These are phyloP conservation scores for Isabelozyma pseudorhagii DNA, from an alignment of 805 yeast species.

Conservation along the genomic window DNA sequence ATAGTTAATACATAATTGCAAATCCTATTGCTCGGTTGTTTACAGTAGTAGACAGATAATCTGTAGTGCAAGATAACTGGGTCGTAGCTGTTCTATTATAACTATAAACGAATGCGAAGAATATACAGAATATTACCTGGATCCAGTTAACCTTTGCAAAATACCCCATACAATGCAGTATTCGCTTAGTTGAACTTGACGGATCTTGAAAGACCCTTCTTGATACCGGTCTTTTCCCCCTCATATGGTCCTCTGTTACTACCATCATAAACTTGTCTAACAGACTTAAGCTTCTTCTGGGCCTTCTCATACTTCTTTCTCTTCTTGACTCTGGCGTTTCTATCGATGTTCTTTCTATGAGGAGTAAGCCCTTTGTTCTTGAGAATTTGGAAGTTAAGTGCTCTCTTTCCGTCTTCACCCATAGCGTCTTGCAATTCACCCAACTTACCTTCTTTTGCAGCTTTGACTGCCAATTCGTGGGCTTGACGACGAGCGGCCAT, in stretches of 20 bases:
- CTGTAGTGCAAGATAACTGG: too few species aligned
- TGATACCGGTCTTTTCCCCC: slow-evolving; percentile 97
- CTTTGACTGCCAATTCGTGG: slow-evolving; percentile 68
- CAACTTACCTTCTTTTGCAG: slow-evolving; percentile 81
- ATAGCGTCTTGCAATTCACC: slow-evolving; percentile 65
- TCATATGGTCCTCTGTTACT: slow-evolving; percentile 68
- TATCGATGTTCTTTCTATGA: slow-evolving; percentile 85
- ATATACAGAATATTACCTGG: not conserved
- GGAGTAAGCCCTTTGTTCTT: slow-evolving; percentile 97
- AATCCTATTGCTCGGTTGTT: too few species aligned
- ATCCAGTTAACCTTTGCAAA: too few species aligned
- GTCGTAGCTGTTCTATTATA: too few species aligned
- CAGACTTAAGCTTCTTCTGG: slow-evolving; percentile 86
- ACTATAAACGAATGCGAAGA: too few species aligned
- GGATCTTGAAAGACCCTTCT: slow-evolving; percentile 86
- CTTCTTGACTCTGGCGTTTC: slow-evolving; percentile 97
- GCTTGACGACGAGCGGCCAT: slow-evolving; percentile 57
- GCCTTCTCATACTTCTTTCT: slow-evolving; percentile 95
- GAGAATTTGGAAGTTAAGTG: slow-evolving; percentile 88
- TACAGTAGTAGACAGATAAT: too few species aligned
- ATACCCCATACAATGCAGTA: too few species aligned
- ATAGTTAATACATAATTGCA: too few species aligned
- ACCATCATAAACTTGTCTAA: slow-evolving; percentile 83
- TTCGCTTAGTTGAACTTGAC: slow-evolving; percentile 51
- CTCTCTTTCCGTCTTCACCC: slow-evolving; percentile 87